Conservation (phyloP, 768 basidiomycete genomes). For the Pleurotus cornucopiae region DNA sequence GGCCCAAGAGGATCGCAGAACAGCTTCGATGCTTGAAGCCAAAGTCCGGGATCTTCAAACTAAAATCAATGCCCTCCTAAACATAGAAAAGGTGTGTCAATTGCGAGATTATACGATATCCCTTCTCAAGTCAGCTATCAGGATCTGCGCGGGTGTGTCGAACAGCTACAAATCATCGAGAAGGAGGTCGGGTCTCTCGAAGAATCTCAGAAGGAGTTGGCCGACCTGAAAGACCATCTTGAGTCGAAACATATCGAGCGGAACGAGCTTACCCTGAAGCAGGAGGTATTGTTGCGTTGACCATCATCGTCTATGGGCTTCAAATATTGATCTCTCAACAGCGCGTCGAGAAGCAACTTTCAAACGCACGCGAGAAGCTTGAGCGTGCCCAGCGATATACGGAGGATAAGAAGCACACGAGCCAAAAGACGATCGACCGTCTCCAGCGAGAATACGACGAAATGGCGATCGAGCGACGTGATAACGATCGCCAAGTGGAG, state of each 20-base stretch:
- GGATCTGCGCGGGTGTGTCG: slow-evolving; percentile 70
- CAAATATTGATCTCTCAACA: slow-evolving; percentile 23
- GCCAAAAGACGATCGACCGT: slow-evolving; percentile 68
- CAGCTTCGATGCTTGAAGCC: slow-evolving; percentile 57
- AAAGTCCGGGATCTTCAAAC: slow-evolving; percentile 76
- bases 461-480: slow-evolving; percentile 71
- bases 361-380: slow-evolving; percentile 80
- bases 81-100: slow-evolving; percentile 65
- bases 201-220: slow-evolving; percentile 60
- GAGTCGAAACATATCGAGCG: slow-evolving; percentile 74
- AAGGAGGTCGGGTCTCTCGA: slow-evolving; percentile 64
- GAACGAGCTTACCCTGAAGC: slow-evolving; percentile 61
- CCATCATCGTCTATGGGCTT: background rate
- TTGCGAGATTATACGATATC: slow-evolving; percentile 3
- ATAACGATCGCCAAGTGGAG: slow-evolving; percentile 77
- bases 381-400: slow-evolving; percentile 74
- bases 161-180: slow-evolving; percentile 73
- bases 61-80: slow-evolving; percentile 65
- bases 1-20: slow-evolving; percentile 67
- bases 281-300: slow-evolving; percentile 46
- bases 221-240: slow-evolving; percentile 62
- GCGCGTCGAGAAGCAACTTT: slow-evolving; percentile 78
- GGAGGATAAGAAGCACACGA: slow-evolving; percentile 74
- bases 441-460: slow-evolving; percentile 76
- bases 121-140: slow-evolving; percentile 19